Base-by-base conservation (phyloP, 371 early-diverging fungal species). In the Entomophthora muscae region DNA sequence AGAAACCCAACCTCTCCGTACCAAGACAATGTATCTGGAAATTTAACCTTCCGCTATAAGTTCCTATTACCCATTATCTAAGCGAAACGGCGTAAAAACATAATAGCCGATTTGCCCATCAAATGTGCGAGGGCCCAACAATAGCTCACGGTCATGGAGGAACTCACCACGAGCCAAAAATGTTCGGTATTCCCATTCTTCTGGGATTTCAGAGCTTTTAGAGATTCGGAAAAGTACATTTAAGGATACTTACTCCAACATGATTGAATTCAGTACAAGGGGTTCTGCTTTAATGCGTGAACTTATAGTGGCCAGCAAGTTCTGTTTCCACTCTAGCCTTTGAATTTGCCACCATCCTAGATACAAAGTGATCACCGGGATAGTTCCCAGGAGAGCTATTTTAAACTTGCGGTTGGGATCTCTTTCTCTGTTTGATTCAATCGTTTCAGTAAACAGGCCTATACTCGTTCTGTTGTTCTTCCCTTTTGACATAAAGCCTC, bases 321-420 rank as follows among this genome's bases (percentile, higher is more conserved):
- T 75, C 1, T 83, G 77, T 72, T 95, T 95, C 94, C 94, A 93
- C 29, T 82, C 82, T 59, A 93, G 77, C 22, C 95, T 78, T 66
- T 91, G 84, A 0, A 88, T 80, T 72, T 95, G 95, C 94, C 95
- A 95, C 17, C 81, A 82, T 0, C 94, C 93, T 7, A 95, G 79
- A 1, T 82, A 82, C 71, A 92, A 87, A 0, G 91, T 85, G 32
- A 83, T 73, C 52, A 86, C 74, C 0, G 95, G 95, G 32, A 93
- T 75, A 0, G 82, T 66, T 71, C 80, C 67, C 72, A 73, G 23
- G 66, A 67, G 65, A n/a, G 22, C 12, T 2, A 58, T 13, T 28
- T 64, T 64, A 21, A 32, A 51, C 5, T 21, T 21, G 12, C 30
- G 10, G 12, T 32, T 32, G 5, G 17, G 23, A 60, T 60, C 60